These are phyloP conservation scores for Spiromastix sp. DNA, from an alignment of 2,329 filamentous ascomycete species.

Conservation along the genomic window DNA sequence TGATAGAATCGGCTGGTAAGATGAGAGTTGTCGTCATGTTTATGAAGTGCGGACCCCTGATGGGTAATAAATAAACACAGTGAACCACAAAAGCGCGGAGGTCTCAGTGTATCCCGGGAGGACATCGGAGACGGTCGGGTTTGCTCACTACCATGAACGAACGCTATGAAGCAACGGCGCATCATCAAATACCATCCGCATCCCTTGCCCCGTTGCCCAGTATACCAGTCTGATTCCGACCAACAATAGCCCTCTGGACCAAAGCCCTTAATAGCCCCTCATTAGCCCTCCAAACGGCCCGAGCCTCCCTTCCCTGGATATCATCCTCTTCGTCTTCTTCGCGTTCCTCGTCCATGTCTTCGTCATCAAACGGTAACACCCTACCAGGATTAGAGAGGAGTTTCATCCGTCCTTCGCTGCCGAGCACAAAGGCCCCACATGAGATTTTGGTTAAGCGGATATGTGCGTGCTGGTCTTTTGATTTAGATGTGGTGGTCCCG, in stretches of 20 bases:
- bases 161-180: too few relatives aligned
- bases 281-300: constrained; percentile 20
- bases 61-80: too few relatives aligned
- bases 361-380: constrained; percentile 11
- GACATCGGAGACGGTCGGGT: too few relatives aligned
- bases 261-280: constrained; percentile 23
- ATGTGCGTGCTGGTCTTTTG: constrained; percentile 14
- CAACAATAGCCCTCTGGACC: constrained; percentile 18
- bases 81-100: too few relatives aligned
- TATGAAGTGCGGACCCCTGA: too few relatives aligned
- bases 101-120: too few relatives aligned
- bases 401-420: constrained; percentile 29
- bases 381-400: constrained; percentile 19
- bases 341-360: constrained; percentile 12
- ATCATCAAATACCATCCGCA: too few relatives aligned
- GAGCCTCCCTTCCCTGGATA: constrained; percentile 11
- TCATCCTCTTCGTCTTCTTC: constrained; percentile 11
- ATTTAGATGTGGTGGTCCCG: constrained; percentile 9
- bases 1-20: too few relatives aligned
- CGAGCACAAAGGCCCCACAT: constrained; percentile 29
- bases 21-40: too few relatives aligned
- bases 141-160: too few relatives aligned
- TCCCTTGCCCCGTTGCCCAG: too few relatives aligned
- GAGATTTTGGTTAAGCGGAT: constrained; percentile 27
- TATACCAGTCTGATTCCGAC: too few relatives aligned